A percentile compares a stretch with the other conserved stretches of the same genome.
Evolutionary conservation across 192 early-diverging fungal genomes (phyloP).

Genomic region (Coemansia sp.): DNA sequence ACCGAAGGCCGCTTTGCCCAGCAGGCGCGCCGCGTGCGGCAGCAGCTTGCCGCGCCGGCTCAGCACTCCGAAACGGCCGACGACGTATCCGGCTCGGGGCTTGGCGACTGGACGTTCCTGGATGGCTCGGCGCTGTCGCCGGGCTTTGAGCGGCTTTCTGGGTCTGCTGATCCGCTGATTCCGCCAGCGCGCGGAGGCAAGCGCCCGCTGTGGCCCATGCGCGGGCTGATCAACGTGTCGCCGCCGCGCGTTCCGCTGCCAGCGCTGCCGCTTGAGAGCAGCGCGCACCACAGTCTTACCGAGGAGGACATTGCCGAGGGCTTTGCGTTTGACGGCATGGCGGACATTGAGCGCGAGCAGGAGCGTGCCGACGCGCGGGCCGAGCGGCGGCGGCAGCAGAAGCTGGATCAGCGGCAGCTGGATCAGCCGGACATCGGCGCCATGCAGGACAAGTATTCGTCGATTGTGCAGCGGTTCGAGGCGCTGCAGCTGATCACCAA

Average conservation of each 20-base stretch:
- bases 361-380: conserved; percentile 23
- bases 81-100: too few species aligned
- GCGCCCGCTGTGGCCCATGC: conserved; percentile 4
- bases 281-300: too few species aligned
- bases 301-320: conserved; percentile 14
- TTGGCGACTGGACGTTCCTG: conserved; percentile 46
- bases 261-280: not conserved
- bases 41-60: not conserved
- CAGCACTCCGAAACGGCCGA: too few species aligned
- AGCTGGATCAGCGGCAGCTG: not conserved
- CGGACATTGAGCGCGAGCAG: conserved; percentile 48
- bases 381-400: not conserved
- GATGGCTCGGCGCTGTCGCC: conserved; percentile 25
- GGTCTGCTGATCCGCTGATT: conserved; percentile 1
- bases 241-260: conserved; percentile 5
- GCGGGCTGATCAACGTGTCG: not conserved
- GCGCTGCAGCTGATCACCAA: conserved; percentile 46
- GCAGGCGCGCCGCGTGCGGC: conserved; percentile 12
- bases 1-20: conserved; percentile 13
- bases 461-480: conserved; percentile 26
- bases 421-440: not conserved
- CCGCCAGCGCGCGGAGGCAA: not conserved
- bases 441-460: conserved; percentile 18
- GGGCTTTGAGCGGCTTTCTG: not conserved
- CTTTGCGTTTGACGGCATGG: conserved; percentile 41